Evolutionary conservation across 2,329 filamentous ascomycete genomes (phyloP).

Genomic region (Ampelomyces quisqualis): DNA sequence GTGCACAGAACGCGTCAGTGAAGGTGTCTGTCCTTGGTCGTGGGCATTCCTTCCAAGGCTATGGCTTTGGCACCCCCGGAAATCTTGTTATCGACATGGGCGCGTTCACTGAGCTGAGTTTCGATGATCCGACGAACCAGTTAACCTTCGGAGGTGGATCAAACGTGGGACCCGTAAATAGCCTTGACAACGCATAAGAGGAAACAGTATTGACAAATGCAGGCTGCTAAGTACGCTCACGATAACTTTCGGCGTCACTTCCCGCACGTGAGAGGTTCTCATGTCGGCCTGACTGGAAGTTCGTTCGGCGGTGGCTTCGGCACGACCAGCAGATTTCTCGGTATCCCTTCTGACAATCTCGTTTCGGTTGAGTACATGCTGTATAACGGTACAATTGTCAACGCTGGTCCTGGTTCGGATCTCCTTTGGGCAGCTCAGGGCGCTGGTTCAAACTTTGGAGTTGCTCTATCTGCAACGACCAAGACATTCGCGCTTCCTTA

Average conservation of each 20-base stretch:
- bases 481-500: constrained; percentile 17
- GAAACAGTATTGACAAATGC: constrained; percentile 18
- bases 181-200: constrained; percentile 19
- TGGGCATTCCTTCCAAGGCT: constrained; percentile 17
- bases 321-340: constrained; percentile 17
- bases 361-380: constrained; percentile 17
- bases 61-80: constrained; percentile 15
- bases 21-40: constrained; percentile 17
- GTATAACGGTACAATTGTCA: constrained; percentile 19
- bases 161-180: constrained; percentile 1
- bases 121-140: constrained; percentile 9
- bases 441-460: constrained; percentile 18
- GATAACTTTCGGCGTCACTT: constrained; percentile 21
- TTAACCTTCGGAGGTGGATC: constrained; percentile 7
- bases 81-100: constrained; percentile 17
- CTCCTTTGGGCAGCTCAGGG: constrained; percentile 27
- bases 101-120: constrained; percentile 12
- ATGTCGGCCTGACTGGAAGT: constrained; percentile 16
- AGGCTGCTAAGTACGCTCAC: constrained; percentile 17
- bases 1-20: constrained; percentile 12
- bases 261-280: constrained; percentile 17
- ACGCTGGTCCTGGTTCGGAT: constrained; percentile 18
- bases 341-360: constrained; percentile 16
- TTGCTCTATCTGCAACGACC: constrained; percentile 15
- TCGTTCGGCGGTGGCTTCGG: constrained; percentile 20